Evolutionary conservation across 331 rosid species (phyloP).

Genomic region (Pyracantha coccinea): DNA sequence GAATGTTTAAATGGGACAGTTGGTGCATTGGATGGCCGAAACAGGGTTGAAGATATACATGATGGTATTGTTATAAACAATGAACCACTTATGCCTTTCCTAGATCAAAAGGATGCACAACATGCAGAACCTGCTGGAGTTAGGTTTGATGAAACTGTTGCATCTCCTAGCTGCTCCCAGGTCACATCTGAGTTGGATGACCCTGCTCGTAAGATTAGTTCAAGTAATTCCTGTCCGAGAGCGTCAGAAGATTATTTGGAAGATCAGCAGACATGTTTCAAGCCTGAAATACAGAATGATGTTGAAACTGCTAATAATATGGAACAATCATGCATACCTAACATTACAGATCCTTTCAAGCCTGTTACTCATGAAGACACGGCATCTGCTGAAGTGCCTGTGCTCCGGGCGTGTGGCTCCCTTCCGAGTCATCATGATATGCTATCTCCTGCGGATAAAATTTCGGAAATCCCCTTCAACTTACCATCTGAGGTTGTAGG

Average conservation of each 20-base stretch:
- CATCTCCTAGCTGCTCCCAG: slow-evolving; percentile 57
- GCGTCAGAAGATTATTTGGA: slow-evolving; percentile 36
- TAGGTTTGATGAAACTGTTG: slow-evolving; percentile 32
- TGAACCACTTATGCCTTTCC: slow-evolving; percentile 26
- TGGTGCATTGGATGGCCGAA: slow-evolving; percentile 36
- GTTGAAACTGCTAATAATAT: slow-evolving; percentile 26
- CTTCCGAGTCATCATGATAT: slow-evolving; percentile 23
- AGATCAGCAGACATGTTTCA: slow-evolving; percentile 36
- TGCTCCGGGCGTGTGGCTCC: slow-evolving; percentile 63
- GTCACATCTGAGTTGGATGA: slow-evolving; percentile 56
- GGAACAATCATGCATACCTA: slow-evolving; percentile 34
- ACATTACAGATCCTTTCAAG: slow-evolving; percentile 19
- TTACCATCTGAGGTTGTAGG: slow-evolving; percentile 8
- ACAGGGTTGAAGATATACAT: slow-evolving; percentile 48
- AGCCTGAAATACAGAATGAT: slow-evolving; percentile 33
- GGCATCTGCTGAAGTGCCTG: slow-evolving; percentile 24
- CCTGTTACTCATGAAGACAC: slow-evolving; percentile 31
- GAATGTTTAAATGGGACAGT: slow-evolving; percentile 36
- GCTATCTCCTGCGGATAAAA: slow-evolving; percentile 43
- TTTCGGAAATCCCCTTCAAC: slow-evolving; percentile 1
- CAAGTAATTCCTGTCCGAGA: slow-evolving; percentile 23
- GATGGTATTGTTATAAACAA: slow-evolving; percentile 47
- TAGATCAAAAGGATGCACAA: slow-evolving; percentile 34
- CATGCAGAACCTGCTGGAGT: slow-evolving; percentile 30
- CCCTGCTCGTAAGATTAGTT: slow-evolving; percentile 36